These are phyloP conservation scores for Phoenix dactylifera DNA, from an alignment of 176 grass and related monocot genomes.

Conservation along the genomic window DNA sequence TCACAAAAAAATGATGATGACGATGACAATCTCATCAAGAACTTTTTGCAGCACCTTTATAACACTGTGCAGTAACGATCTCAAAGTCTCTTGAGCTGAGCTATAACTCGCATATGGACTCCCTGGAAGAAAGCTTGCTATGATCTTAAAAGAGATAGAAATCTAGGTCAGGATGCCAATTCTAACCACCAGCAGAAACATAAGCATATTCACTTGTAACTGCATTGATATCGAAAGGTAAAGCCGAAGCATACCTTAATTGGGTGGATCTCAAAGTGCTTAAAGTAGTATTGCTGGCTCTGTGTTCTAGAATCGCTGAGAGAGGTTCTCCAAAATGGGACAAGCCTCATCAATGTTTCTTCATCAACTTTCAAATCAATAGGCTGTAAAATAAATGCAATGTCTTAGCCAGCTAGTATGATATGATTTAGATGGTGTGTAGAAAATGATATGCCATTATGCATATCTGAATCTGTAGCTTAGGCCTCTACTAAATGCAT, in stretches of 20 bases:
- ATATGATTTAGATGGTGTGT: too few relatives aligned
- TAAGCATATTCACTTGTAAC: too few relatives aligned
- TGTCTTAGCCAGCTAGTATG: constrained; percentile 7
- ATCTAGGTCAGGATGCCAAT: constrained; percentile 10
- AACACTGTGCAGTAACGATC: constrained; percentile 67
- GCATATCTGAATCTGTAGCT: too few relatives aligned
- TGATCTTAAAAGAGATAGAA: constrained; percentile 50
- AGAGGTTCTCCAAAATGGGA: constrained; percentile 81
- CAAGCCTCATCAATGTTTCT: constrained; percentile 83
- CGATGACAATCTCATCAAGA: too few relatives aligned
- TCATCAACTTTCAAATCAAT: constrained; percentile 79
- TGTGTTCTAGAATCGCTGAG: constrained; percentile 36
- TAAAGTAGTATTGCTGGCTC: constrained; percentile 69
- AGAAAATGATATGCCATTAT: too few relatives aligned
- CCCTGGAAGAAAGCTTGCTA: constrained; percentile 72
- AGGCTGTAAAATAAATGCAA: constrained; percentile 34
- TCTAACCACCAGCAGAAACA: too few relatives aligned
- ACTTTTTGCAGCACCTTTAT: constrained; percentile 43
- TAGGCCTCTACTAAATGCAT: too few relatives aligned
- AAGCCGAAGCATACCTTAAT: constrained; percentile 47
- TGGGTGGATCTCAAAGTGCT: constrained; percentile 81
- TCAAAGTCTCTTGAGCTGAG: constrained; percentile 75
- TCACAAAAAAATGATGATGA: too few relatives aligned
- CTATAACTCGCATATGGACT: constrained; percentile 43
- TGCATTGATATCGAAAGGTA: background rate